Percentiles rank a stretch among this genome's conserved stretches.
Conservation (phyloP, 2,329 filamentous ascomycete genomes). For the Colletotrichum melonis region DNA sequence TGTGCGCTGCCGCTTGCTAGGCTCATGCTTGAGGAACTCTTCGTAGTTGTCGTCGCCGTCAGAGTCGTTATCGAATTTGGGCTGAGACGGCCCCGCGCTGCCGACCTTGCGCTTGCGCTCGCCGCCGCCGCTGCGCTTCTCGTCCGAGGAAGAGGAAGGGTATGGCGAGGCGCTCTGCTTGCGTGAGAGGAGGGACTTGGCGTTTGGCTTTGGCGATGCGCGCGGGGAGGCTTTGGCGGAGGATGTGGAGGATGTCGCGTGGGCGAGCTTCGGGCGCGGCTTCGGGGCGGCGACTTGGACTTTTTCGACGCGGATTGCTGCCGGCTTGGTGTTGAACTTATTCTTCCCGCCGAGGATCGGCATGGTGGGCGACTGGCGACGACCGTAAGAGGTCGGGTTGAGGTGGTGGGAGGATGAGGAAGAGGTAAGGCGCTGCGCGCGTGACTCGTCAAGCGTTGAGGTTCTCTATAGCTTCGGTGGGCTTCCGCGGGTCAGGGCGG, state of each 20-base stretch:
- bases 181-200: constrained; percentile 40
- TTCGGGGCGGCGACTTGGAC: constrained; percentile 55
- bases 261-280: constrained; percentile 49
- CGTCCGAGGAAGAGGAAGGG: constrained; percentile 48
- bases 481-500: background rate
- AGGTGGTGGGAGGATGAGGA: background rate
- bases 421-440: constrained; percentile 1
- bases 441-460: background rate
- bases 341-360: constrained; percentile 55
- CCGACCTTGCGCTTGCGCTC: constrained; percentile 36
- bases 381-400: background rate
- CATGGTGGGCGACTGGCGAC: constrained; percentile 35
- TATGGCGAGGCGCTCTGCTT: constrained; percentile 56
- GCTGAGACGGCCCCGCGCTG: constrained; percentile 33
- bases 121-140: constrained; percentile 13
- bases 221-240: constrained; percentile 49
- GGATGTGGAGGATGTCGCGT: constrained; percentile 46
- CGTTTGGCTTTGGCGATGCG: constrained; percentile 52
- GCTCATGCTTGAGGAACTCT: constrained; percentile 51
- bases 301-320: constrained; percentile 64
- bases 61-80: constrained; percentile 61
- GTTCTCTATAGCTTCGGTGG: background rate
- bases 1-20: constrained; percentile 60
- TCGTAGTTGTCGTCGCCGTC: constrained; percentile 63
- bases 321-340: constrained; percentile 63